phyloP scores from a whole-genome alignment of 2,329 filamentous ascomycete species.

The Colletotrichum falcatum region DNA sequence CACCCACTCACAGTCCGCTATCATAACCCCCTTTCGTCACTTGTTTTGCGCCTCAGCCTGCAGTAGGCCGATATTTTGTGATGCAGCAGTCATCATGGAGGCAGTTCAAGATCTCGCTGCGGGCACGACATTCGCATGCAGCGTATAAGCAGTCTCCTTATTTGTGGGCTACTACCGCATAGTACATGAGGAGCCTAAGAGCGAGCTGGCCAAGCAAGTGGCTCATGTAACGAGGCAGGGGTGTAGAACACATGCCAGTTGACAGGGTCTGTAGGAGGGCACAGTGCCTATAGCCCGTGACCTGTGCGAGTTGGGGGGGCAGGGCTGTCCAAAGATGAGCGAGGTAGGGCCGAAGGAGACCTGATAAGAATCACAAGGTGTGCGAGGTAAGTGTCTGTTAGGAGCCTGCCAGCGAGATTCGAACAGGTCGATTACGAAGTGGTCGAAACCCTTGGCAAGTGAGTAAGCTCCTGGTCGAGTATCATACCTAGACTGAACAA shows the following conservation, averaged over 20 bases:
- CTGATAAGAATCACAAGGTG: conserved; percentile 33
- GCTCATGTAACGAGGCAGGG: conserved; percentile 28
- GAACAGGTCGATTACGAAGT: neutral
- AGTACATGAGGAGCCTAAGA: neutral
- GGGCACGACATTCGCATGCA: conserved; percentile 8
- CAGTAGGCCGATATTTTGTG: neutral
- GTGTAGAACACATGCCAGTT: conserved; percentile 24
- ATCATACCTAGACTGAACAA: neutral
- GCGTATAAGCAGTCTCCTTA: neutral
- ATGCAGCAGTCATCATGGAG: conserved; percentile 13
- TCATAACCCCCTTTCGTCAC: conserved; percentile 1
- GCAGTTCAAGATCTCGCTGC: neutral
- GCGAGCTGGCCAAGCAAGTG: conserved; percentile 32
- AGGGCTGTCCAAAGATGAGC: conserved; percentile 9
- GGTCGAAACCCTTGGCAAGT: neutral
- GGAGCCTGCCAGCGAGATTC: neutral
- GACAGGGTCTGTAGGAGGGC: conserved; percentile 15
- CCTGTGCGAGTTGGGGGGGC: conserved; percentile 15
- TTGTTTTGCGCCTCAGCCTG: conserved; percentile 2
- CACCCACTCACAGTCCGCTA: conserved; percentile 6
- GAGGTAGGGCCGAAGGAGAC: conserved; percentile 36
- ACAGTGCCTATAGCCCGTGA: conserved; percentile 4
- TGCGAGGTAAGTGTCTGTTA: conserved; percentile 5
- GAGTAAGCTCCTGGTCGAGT: neutral
- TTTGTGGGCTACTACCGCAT: neutral